These are phyloP conservation scores for Colletotrichum acutatum DNA, from an alignment of 2,329 filamentous ascomycete genomes.

Conservation along the genomic window DNA sequence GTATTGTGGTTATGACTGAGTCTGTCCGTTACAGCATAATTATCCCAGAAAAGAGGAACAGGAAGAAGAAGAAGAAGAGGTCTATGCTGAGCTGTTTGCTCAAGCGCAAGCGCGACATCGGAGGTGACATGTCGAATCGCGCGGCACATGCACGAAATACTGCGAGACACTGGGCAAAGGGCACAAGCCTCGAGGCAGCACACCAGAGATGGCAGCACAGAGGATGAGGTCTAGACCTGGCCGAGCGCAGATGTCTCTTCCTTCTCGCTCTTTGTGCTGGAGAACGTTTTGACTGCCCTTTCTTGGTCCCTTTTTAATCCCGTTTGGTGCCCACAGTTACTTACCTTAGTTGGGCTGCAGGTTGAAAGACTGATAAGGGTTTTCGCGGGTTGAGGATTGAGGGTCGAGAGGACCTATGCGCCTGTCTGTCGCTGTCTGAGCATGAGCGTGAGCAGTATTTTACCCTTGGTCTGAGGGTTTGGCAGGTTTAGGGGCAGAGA, in stretches of 20 bases:
- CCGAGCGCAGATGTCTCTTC: background rate
- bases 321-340: background rate
- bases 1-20: background rate
- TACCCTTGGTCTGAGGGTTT: background rate
- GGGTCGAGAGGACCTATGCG: background rate
- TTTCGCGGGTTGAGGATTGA: background rate
- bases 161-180: too few species aligned
- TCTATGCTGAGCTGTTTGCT: conserved; percentile 9
- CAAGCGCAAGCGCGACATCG: conserved; percentile 19
- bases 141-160: background rate
- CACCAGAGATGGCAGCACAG: background rate
- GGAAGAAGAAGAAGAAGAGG: background rate
- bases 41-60: background rate
- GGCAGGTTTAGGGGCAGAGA: too few species aligned
- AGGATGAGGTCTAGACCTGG: conserved; percentile 1
- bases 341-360: conserved; percentile 2
- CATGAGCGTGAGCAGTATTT: background rate
- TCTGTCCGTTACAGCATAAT: background rate
- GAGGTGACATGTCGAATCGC: background rate
- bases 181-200: too few species aligned
- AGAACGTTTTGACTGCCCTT: background rate
- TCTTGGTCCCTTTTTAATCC: background rate
- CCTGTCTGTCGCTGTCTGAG: background rate
- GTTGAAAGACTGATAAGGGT: conserved; percentile 1
- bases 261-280: background rate